phyloP scores from a whole-genome alignment of 2,329 filamentous ascomycete species.

The Tolypocladium endophyticum region DNA sequence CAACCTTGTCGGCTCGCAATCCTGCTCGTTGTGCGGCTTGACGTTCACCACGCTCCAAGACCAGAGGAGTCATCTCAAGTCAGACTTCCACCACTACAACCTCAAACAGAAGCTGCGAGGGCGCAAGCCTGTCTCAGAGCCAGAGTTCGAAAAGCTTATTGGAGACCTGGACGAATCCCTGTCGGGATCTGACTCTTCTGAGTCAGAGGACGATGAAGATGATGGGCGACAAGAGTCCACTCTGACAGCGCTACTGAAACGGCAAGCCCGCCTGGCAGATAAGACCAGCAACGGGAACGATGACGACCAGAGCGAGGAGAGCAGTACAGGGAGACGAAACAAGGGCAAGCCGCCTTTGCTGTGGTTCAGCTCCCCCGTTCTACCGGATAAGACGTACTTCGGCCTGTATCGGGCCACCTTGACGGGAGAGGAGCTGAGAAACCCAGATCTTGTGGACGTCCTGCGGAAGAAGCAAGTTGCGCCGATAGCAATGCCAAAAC shows the following conservation, averaged over 20 bases:
- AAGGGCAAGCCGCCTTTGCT: slow-evolving; percentile 64
- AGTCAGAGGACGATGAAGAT: slow-evolving; percentile 56
- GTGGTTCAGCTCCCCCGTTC: slow-evolving; percentile 70
- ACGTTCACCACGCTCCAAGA: slow-evolving; percentile 65
- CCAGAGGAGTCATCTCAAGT: slow-evolving; percentile 76
- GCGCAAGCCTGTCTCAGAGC: slow-evolving; percentile 59
- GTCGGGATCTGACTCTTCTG: slow-evolving; percentile 73
- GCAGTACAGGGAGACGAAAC: slow-evolving; percentile 33
- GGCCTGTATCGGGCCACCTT: slow-evolving; percentile 82
- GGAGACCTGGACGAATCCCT: slow-evolving; percentile 82
- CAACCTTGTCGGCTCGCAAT: slow-evolving; percentile 49
- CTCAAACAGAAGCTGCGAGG: slow-evolving; percentile 82
- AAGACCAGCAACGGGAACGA: slow-evolving; percentile 36
- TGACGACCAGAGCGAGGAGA: slow-evolving; percentile 29
- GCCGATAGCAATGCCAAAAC: slow-evolving; percentile 43
- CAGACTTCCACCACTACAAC: slow-evolving; percentile 90
- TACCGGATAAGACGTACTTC: slow-evolving; percentile 71
- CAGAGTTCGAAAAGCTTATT: slow-evolving; percentile 77
- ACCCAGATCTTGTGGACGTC: slow-evolving; percentile 50
- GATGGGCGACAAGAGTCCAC: slow-evolving; percentile 53
- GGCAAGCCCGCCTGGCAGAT: slow-evolving; percentile 64
- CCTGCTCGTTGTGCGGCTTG: slow-evolving; percentile 72
- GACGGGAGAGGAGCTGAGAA: slow-evolving; percentile 56
- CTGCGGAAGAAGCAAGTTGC: slow-evolving; percentile 69
- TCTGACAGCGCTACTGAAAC: slow-evolving; percentile 68